Evolutionary conservation across 1,139 yeast species (phyloP).

Genomic region (Hansenula lynferdii): DNA sequence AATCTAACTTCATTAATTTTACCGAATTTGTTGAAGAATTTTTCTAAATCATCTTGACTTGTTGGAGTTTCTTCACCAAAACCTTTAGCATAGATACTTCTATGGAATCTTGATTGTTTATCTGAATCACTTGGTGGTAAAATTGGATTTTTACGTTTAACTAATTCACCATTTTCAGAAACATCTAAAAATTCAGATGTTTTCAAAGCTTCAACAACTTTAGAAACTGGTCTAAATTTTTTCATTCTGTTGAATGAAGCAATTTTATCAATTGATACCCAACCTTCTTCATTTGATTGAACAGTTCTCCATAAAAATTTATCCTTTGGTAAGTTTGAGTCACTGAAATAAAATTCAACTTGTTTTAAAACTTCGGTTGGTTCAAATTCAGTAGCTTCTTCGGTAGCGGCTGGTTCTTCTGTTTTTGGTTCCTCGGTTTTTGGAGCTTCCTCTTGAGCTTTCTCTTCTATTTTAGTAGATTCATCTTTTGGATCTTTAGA

Average conservation of each 20-base stretch:
- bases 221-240: slow-evolving; percentile 83
- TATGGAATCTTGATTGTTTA: slow-evolving; percentile 69
- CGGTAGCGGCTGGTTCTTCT: slow-evolving; percentile 9
- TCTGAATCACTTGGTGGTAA: slow-evolving; percentile 58
- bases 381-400: slow-evolving; percentile 23
- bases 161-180: slow-evolving; percentile 76
- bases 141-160: slow-evolving; percentile 75
- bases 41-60: slow-evolving; percentile 74
- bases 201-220: slow-evolving; percentile 75
- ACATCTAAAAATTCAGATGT: slow-evolving; percentile 68
- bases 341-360: slow-evolving; percentile 95
- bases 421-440: slow-evolving; percentile 1
- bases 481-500: slow-evolving; percentile 2
- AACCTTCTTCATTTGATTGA: slow-evolving; percentile 80
- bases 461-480: slow-evolving; percentile 7
- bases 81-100: slow-evolving; percentile 80
- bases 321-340: slow-evolving; percentile 87
- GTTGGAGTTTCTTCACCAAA: slow-evolving; percentile 50
- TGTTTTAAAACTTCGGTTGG: slow-evolving; percentile 65
- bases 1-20: slow-evolving; percentile 60
- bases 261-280: slow-evolving; percentile 91
- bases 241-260: slow-evolving; percentile 94
- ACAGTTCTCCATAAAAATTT: slow-evolving; percentile 83
- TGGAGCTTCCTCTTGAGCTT: no score
- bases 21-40: slow-evolving; percentile 54